A percentile compares a stretch with the other conserved stretches of the same genome.
Evolutionary conservation across 179 eudicot genomes (phyloP).

Genomic region (Patellifolia procumbens): DNA sequence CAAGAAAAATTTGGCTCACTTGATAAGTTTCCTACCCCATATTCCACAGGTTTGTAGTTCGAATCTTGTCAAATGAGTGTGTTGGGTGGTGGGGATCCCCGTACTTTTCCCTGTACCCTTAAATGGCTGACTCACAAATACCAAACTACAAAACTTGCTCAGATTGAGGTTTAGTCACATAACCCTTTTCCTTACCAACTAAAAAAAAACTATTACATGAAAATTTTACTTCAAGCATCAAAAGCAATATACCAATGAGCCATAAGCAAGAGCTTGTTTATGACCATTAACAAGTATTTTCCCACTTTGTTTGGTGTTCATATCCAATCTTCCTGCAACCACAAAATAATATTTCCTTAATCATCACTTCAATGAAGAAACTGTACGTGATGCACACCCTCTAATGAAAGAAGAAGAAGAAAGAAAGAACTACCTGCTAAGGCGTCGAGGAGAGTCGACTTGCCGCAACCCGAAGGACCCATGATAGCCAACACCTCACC

Average conservation of each 20-base stretch:
- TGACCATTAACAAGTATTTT: slow-evolving; percentile 21
- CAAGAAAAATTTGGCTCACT: no score
- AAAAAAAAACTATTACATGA: no score
- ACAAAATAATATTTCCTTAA: neutral
- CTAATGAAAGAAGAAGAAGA: neutral
- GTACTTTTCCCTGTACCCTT: no score
- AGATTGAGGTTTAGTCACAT: no score
- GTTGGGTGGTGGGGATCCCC: no score
- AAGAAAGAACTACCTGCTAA: slow-evolving; percentile 8
- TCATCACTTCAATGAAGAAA: neutral
- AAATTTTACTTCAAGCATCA: no score
- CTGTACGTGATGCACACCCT: neutral
- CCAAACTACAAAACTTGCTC: no score
- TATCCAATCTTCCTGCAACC: slow-evolving; percentile 24
- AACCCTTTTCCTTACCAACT: no score
- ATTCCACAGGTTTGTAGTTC: no score
- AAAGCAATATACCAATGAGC: slow-evolving; percentile 18
- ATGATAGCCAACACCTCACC: slow-evolving; percentile 24
- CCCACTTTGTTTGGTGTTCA: slow-evolving; percentile 21
- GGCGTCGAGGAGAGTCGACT: slow-evolving; percentile 27
- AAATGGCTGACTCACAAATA: no score
- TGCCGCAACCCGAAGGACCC: slow-evolving; percentile 32
- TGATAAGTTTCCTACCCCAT: no score
- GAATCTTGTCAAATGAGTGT: no score
- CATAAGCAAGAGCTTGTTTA: slow-evolving; percentile 27